Evolutionary conservation across 306 rosid species (phyloP).

Genomic region (Prunus kanzakura): DNA sequence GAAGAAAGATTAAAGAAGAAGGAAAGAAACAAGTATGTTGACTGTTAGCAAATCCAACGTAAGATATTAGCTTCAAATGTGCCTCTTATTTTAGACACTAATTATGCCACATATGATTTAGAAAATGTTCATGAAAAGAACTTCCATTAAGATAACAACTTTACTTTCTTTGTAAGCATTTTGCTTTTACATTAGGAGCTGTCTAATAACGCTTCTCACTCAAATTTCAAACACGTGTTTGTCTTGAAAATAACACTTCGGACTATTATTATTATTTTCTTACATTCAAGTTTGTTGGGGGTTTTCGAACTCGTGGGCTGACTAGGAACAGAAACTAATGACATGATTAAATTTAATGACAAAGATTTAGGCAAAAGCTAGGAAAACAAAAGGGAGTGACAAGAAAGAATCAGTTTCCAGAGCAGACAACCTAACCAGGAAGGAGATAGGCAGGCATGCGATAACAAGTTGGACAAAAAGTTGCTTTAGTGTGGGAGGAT

Average conservation of each 20-base stretch:
- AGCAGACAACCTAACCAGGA: constrained; percentile 25
- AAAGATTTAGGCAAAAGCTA: not conserved
- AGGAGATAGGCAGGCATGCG: constrained; percentile 11
- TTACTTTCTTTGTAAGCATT: not conserved
- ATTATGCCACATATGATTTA: not conserved
- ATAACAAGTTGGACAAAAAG: constrained; percentile 33
- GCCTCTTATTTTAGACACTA: not conserved
- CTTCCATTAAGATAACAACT: not conserved
- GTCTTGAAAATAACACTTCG: not conserved
- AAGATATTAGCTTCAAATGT: not conserved
- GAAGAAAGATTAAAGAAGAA: not conserved
- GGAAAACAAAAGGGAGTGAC: not conserved
- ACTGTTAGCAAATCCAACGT: not conserved
- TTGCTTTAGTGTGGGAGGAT: constrained; percentile 15
- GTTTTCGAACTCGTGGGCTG: not conserved
- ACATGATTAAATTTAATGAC: not conserved
- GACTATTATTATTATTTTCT: not conserved
- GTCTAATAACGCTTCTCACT: not conserved
- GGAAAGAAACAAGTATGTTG: not conserved
- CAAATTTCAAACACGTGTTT: not conserved
- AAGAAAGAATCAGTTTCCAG: not conserved
- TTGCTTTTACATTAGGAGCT: not conserved
- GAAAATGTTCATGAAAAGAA: not conserved
- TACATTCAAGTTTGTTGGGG: not conserved
- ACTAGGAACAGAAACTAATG: not conserved